Evolutionary conservation across 306 rosid genomes (phyloP), one percentile per base, ranked within the genome.

Genomic region (Quillaja saponaria): DNA sequence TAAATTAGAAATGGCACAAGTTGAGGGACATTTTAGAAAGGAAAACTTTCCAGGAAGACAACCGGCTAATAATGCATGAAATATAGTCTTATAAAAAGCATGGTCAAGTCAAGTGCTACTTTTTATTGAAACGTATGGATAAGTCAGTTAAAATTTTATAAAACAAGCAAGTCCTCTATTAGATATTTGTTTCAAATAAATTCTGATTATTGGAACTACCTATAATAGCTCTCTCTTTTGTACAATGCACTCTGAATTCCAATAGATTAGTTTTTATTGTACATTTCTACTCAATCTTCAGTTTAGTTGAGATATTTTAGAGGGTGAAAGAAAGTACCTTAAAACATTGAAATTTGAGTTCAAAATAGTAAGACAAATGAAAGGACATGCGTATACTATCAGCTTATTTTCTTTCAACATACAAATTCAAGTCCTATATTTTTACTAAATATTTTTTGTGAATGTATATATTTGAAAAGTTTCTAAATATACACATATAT

Each of bases 131-230:
- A 57, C 13, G 28, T 15, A n/a, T 28, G 46, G 14, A 14, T 21
- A 5, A 13, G 25, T 47, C 39, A 13, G 54, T 34, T 18, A 28
- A 20, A 31, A 48, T 11, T 48, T 20, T 38, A 47, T 64, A 46
- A 21, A 10, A 21, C 34, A 35, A 33, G 50, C 47, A 68, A 4
- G 38, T n/a, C 47, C 39, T 28, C 38, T 40, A 40, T 52, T 14
- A 46, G 20, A 16, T 34, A 38, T 21, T 34, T 11, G 14, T 21
- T 7, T 37, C 35, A 13, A 38, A 38, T 25, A 25, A 25, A 38
- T 17, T 58, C 66, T 39, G 37, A 20, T 48, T 68, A 20, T 66
- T 45, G 28, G 18, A 55, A 34, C 56, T 28, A 8, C 54, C 63
- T 38, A 14, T 33, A 10, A 45, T 44, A 55, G 18, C n/a, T 40